A percentile compares a stretch with the other conserved stretches of the same genome.
phyloP scores from a whole-genome alignment of 805 yeast genomes.

The Yarrowia osloensis region DNA sequence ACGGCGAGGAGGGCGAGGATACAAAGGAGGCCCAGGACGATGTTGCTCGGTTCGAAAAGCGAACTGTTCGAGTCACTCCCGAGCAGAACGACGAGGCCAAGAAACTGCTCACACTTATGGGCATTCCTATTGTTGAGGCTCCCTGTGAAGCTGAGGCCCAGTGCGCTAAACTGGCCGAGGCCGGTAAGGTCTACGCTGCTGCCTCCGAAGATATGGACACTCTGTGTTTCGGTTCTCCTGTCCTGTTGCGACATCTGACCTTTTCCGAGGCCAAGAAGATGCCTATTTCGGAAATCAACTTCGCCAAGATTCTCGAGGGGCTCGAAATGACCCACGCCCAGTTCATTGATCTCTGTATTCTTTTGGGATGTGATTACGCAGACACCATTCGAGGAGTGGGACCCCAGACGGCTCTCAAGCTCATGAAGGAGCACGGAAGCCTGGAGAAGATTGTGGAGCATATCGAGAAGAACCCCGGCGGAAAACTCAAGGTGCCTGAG shows the following conservation, averaged over 20 bases:
- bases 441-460: constrained; percentile 75
- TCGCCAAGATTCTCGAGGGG: constrained; percentile 68
- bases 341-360: constrained; percentile 87
- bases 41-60: constrained; percentile 70
- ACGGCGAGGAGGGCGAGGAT: constrained; percentile 14
- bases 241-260: constrained; percentile 81
- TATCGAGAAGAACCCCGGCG: constrained; percentile 52
- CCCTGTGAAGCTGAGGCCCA: constrained; percentile 99
- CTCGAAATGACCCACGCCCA: constrained; percentile 70
- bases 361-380: constrained; percentile 96
- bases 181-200: constrained; percentile 93
- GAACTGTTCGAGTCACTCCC: constrained; percentile 84
- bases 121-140: constrained; percentile 89
- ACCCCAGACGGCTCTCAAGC: constrained; percentile 87
- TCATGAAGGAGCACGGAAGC: constrained; percentile 80
- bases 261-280: constrained; percentile 91
- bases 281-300: constrained; percentile 83
- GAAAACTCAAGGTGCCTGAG: constrained; percentile 84
- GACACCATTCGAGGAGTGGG: constrained; percentile 95
- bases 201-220: constrained; percentile 99
- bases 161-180: constrained; percentile 87
- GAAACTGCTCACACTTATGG: constrained; percentile 79
- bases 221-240: constrained; percentile 85
- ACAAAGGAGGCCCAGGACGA: constrained; percentile 74
- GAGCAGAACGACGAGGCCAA: constrained; percentile 96